phyloP scores from a whole-genome alignment of 208 protist species.

The Trypanosoma conorhini region DNA sequence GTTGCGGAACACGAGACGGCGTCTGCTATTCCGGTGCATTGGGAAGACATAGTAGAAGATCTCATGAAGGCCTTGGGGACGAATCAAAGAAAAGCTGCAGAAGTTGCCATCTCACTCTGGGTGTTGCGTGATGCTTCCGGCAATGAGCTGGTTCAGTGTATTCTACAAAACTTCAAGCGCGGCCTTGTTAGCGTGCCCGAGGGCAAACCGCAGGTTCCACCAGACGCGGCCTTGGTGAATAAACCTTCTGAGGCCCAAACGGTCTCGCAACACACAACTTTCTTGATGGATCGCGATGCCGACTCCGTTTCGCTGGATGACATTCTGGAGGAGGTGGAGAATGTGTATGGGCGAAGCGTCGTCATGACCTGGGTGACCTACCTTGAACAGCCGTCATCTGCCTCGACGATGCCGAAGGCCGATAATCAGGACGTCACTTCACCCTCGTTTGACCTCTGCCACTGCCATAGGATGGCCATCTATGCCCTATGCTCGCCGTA shows the following conservation, averaged over 20 bases:
- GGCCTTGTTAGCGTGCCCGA: slow-evolving; percentile 18
- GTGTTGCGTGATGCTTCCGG: slow-evolving; percentile 71
- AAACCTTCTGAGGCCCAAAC: not conserved
- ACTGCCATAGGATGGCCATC: slow-evolving; percentile 11
- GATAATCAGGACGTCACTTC: not conserved
- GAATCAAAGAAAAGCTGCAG: slow-evolving; percentile 29
- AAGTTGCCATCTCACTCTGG: slow-evolving; percentile 65
- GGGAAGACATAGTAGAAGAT: slow-evolving; percentile 64
- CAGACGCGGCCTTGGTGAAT: not conserved
- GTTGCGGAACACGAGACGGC: not conserved
- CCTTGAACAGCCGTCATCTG: slow-evolving; percentile 41
- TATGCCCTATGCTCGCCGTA: slow-evolving; percentile 29
- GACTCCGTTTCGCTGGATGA: slow-evolving; percentile 37
- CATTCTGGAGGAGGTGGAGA: slow-evolving; percentile 54
- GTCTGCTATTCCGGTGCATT: slow-evolving; percentile 41
- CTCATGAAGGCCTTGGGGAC: slow-evolving; percentile 45
- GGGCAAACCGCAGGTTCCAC: slow-evolving; percentile 21
- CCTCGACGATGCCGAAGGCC: not conserved
- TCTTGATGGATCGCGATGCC: not conserved
- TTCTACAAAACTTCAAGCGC: slow-evolving; percentile 56
- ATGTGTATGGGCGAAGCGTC: slow-evolving; percentile 51
- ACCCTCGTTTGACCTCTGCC: not conserved
- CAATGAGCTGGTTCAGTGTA: slow-evolving; percentile 75
- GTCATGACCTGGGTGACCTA: slow-evolving; percentile 56
- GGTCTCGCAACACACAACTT: not conserved